phyloP scores from a whole-genome alignment of 441 rosid species.

The Croton laevigatus region DNA sequence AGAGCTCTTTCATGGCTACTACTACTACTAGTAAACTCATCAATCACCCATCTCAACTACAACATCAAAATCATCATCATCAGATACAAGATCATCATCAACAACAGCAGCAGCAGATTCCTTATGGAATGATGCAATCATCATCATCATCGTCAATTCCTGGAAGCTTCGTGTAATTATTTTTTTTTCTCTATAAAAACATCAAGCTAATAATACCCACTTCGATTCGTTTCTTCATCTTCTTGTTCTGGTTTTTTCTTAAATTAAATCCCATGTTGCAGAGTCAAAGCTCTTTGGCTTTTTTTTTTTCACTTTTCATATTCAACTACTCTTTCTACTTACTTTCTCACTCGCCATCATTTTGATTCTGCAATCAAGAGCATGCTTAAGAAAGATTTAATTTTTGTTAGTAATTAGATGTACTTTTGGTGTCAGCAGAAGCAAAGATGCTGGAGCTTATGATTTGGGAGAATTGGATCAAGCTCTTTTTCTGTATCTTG shows the following conservation, averaged over 20 bases:
- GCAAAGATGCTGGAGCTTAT: conserved; percentile 69
- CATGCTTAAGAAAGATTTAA: neutral
- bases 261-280: neutral
- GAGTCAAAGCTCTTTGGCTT: neutral
- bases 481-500: conserved; percentile 89
- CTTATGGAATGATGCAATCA: conserved; percentile 63
- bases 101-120: conserved; percentile 50
- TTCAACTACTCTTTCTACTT: neutral
- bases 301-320: neutral
- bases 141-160: conserved; percentile 52
- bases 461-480: conserved; percentile 94
- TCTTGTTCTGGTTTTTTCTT: neutral
- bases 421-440: conserved; percentile 33
- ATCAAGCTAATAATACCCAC: neutral
- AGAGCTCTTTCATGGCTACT: conserved; percentile 44
- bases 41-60: conserved; percentile 34
- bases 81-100: conserved; percentile 22
- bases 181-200: conserved; percentile 1
- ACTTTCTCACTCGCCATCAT: neutral
- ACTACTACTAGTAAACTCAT: conserved; percentile 29
- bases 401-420: neutral
- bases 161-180: conserved; percentile 72
- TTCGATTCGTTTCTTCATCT: conserved; percentile 5
- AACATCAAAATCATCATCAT: conserved; percentile 25
- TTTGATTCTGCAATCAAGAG: neutral